Percentiles rank a stretch among this genome's conserved stretches.
These are phyloP conservation scores for Chrysosporium queenslandicum DNA, from an alignment of 2,329 filamentous ascomycete species.

Conservation along the genomic window DNA sequence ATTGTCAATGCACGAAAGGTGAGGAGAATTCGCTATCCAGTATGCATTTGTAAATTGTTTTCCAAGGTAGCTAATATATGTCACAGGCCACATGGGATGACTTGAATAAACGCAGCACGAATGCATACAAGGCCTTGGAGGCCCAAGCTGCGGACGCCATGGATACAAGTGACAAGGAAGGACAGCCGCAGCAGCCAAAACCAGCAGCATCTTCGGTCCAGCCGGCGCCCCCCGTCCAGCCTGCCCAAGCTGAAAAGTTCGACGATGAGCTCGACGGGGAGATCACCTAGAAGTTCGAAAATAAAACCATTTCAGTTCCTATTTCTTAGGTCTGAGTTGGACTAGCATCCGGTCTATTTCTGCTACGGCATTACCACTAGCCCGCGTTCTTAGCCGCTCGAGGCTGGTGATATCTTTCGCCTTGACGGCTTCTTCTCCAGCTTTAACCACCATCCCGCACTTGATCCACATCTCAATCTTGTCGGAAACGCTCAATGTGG, in stretches of 20 bases:
- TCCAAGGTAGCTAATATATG: conserved; percentile 5
- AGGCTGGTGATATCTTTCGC: conserved; percentile 68
- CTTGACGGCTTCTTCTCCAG: conserved; percentile 82
- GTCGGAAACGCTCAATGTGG: conserved; percentile 55
- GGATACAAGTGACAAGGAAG: conserved; percentile 14
- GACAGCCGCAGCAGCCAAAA: conserved; percentile 4
- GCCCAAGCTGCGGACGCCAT: conserved; percentile 11
- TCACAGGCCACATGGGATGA: conserved; percentile 18
- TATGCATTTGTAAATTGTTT: neutral
- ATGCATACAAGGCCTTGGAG: conserved; percentile 8
- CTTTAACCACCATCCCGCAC: conserved; percentile 79
- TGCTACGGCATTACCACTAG: conserved; percentile 56
- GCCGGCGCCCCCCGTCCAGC: neutral
- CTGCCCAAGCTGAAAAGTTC: conserved; percentile 16
- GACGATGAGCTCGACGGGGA: conserved; percentile 33
- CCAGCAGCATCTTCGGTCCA: conserved; percentile 15
- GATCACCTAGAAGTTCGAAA: conserved; percentile 31
- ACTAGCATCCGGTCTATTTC: conserved; percentile 75
- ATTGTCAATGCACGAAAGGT: conserved; percentile 41
- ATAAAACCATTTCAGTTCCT: conserved; percentile 12
- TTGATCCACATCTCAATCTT: conserved; percentile 90
- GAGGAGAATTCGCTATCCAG: conserved; percentile 6
- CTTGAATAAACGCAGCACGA: conserved; percentile 13
- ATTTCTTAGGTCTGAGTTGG: conserved; percentile 41
- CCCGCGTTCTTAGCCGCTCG: conserved; percentile 61